Evolutionary conservation across 2,329 filamentous ascomycete genomes (phyloP), one percentile per base, ranked within the genome.

Genomic region (Leptographium wingfieldii): DNA sequence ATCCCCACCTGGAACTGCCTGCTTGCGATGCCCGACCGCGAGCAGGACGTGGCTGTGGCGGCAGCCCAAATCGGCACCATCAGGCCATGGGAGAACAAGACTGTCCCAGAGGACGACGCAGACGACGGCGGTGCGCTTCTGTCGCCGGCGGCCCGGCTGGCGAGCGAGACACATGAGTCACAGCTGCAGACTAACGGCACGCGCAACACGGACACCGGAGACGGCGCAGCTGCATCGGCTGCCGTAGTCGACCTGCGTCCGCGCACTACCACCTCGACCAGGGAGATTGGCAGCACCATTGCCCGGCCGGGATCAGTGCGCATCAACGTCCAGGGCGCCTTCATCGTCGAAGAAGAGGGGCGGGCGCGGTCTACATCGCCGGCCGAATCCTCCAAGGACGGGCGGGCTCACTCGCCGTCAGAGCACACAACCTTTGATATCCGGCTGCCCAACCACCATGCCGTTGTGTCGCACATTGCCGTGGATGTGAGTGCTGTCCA

Each of bases 291-390:
- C 70, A 82, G 75, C 67, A 80, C 80, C 56, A 80, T 86, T 67
- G 80, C 75, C 59, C 80, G 82, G 66, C 83, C 83, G 2, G 83
- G 83, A 29, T 81, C 88, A 16, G 91, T 96, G 68, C 87, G 89
- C 74, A 97, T 99, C 76, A 97, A 99, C 71, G 92, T 97, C 65
- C 85, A 91, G 71, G 94, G 92, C 69, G 94, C 94, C 48, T 96
- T 96, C 70, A 97, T 99, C 65, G 91, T 96, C 67, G 90, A 96
- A 69, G 86, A 92, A 63, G 87, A 90, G 77, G 80, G 3, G 72
- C 73, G 25, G 40, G 57, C 49, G 82, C 80, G 56, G 5, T 53
- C 57, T 22, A 38, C 35, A 3, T 60, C 58, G 33, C 38, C 25
- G 72, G 71, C 60, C 16, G n/a, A 3, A 31, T 11, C 48, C 6